A percentile compares a stretch with the other conserved stretches of the same genome.
phyloP scores from a whole-genome alignment of 371 early-diverging fungal genomes.

The Mortierella sp. region DNA sequence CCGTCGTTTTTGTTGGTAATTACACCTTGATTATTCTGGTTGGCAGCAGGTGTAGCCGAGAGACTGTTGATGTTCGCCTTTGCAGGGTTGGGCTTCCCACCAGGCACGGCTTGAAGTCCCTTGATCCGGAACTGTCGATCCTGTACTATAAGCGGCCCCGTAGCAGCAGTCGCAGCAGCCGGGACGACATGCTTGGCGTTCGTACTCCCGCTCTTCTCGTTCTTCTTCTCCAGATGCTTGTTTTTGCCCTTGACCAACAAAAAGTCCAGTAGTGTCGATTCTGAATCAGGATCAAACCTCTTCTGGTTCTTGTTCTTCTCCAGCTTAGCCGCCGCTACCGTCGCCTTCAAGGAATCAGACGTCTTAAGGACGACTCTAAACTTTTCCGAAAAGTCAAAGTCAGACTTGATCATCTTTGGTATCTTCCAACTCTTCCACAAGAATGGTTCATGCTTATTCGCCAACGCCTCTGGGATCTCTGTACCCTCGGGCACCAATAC shows the following conservation, averaged over 20 bases:
- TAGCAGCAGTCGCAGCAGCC: not conserved
- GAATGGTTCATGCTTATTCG: conserved; percentile 28
- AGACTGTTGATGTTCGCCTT: conserved; percentile 25
- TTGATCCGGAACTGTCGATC: conserved; percentile 50
- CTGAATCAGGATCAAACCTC: not conserved
- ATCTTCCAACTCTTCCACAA: conserved; percentile 41
- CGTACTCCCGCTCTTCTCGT: too few species aligned
- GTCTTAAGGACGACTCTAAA: conserved; percentile 38
- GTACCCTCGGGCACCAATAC: conserved; percentile 34
- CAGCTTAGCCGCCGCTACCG: not conserved
- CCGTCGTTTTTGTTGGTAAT: not conserved
- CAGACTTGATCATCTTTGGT: conserved; percentile 20
- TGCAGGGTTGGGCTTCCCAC: conserved; percentile 36
- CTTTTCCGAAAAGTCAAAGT: conserved; percentile 46
- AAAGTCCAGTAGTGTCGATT: conserved; percentile 3
- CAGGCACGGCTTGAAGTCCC: conserved; percentile 24
- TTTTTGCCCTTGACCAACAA: conserved; percentile 15
- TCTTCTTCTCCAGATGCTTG: conserved; percentile 4
- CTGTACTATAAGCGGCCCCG: conserved; percentile 11
- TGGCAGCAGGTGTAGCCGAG: not conserved
- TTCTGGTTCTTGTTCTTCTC: not conserved
- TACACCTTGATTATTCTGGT: not conserved
- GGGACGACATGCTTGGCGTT: not conserved
- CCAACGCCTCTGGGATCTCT: conserved; percentile 6
- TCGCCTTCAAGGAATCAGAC: too few species aligned